phyloP scores from a whole-genome alignment of 257 asterid genomes.

The Mentha longifolia region DNA sequence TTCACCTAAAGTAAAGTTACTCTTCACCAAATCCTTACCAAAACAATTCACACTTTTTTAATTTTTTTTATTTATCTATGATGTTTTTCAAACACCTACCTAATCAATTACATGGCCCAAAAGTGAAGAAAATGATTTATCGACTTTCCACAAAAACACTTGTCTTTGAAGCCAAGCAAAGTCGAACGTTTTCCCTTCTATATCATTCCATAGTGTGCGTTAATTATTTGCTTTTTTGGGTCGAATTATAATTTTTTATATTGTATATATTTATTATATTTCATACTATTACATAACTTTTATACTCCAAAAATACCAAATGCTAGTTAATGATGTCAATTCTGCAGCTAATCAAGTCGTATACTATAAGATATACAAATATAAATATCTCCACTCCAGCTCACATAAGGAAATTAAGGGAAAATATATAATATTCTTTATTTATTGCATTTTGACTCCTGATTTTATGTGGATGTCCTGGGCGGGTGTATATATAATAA shows the following conservation, averaged over 20 bases:
- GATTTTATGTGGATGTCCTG: neutral
- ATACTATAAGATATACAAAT: no score
- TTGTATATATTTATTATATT: neutral
- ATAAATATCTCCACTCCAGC: neutral
- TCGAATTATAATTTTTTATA: no score
- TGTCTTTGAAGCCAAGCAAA: slow-evolving; percentile 52
- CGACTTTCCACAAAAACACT: slow-evolving; percentile 40
- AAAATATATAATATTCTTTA: neutral
- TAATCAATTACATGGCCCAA: slow-evolving; percentile 6
- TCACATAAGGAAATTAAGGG: neutral
- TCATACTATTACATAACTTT: neutral
- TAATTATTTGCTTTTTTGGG: neutral
- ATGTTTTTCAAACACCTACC: neutral
- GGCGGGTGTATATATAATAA: neutral
- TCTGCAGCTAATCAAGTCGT: neutral
- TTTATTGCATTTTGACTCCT: neutral
- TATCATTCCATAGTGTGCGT: slow-evolving; percentile 27
- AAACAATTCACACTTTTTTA: slow-evolving; percentile 7
- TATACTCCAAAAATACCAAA: neutral
- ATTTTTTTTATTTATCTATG: neutral
- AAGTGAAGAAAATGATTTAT: slow-evolving; percentile 41
- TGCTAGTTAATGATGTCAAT: neutral
- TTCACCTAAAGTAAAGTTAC: slow-evolving; percentile 33
- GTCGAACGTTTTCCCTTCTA: slow-evolving; percentile 23
- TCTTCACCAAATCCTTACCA: slow-evolving; percentile 39